Conservation (phyloP, 768 basidiomycete species). For the Mycena olivaceomarginata region DNA sequence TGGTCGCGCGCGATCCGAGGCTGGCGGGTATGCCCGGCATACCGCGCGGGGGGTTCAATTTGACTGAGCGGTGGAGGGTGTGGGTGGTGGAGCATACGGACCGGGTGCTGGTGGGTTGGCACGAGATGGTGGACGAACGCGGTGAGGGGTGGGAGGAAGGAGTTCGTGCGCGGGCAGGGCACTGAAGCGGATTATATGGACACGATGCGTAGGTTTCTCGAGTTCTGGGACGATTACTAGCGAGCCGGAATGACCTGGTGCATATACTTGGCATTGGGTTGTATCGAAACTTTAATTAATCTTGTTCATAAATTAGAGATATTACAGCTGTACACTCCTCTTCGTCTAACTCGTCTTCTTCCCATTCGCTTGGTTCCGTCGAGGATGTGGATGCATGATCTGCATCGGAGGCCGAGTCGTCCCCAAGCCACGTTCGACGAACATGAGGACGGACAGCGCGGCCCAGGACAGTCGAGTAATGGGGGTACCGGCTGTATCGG, state of each 20-base stretch:
- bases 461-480: neutral
- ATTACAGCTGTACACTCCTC: neutral
- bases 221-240: neutral
- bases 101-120: neutral
- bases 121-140: neutral
- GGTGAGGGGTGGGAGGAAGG: neutral
- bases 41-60: neutral
- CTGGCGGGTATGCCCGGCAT: neutral
- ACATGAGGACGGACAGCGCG: neutral
- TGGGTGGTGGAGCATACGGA: neutral
- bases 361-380: neutral
- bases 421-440: conserved; percentile 3
- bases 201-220: neutral
- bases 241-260: too few species aligned
- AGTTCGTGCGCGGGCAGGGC: conserved; percentile 2
- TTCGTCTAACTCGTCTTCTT: neutral
- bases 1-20: neutral
- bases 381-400: neutral
- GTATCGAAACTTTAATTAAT: neutral
- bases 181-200: neutral
- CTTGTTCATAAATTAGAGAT: neutral
- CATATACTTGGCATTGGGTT: neutral
- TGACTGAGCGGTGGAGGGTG: neutral
- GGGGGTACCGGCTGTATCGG: neutral
- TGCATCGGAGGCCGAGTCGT: neutral